A percentile compares a stretch with the other conserved stretches of the same genome.
Evolutionary conservation across 306 rosid genomes (phyloP).

Genomic region (Fragaria ananassa): DNA sequence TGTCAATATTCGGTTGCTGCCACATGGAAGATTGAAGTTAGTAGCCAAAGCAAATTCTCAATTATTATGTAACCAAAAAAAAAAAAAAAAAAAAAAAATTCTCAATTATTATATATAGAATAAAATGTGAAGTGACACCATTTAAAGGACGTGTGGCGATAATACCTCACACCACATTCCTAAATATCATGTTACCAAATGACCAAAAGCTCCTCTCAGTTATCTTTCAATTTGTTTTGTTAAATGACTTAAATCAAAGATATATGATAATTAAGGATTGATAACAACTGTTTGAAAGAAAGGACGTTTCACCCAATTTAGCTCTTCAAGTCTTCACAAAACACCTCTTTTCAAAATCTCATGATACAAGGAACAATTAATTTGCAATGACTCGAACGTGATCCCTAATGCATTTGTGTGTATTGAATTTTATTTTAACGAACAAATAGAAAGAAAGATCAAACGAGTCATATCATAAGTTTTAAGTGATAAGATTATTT

Average conservation of each 20-base stretch:
- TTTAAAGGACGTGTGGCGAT: neutral
- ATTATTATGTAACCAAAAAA: too few species aligned
- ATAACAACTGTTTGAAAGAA: neutral
- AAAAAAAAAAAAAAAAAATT: too few species aligned
- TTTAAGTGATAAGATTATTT: neutral
- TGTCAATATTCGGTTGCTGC: neutral
- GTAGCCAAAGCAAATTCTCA: neutral
- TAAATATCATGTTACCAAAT: neutral
- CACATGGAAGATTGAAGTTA: neutral
- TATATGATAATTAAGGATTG: neutral
- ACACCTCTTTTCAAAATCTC: neutral
- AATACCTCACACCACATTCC: neutral
- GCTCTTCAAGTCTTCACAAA: neutral
- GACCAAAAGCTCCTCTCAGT: neutral
- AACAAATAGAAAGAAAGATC: too few species aligned
- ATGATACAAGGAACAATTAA: neutral
- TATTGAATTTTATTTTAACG: too few species aligned
- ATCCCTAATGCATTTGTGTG: too few species aligned
- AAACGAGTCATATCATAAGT: neutral
- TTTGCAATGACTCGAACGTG: too few species aligned
- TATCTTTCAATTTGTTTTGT: neutral
- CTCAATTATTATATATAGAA: neutral
- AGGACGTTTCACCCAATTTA: neutral
- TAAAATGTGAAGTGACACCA: neutral
- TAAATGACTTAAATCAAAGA: neutral